Evolutionary conservation across 1,139 yeast species (phyloP).

Genomic region (Blastobotrys persicus): DNA sequence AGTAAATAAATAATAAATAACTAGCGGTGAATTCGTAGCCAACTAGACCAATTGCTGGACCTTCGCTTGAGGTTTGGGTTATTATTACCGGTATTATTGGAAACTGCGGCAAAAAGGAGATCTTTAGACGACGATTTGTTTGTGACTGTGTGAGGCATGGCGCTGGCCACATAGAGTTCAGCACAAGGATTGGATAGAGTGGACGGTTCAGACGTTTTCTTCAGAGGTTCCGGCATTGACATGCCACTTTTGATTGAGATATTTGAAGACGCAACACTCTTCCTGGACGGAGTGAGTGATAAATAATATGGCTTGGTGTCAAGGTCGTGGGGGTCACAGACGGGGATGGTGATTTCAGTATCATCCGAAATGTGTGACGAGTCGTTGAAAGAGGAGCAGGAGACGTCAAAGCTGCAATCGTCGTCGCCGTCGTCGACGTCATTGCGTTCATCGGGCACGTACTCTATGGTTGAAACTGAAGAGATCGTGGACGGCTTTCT

Average conservation of each 20-base stretch:
- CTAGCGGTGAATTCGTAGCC: slow-evolving; percentile 5
- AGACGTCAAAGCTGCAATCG: not conserved
- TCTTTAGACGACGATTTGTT: slow-evolving; percentile 7
- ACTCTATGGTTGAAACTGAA: not conserved
- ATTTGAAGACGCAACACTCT: slow-evolving; percentile 1
- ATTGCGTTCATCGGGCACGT: not conserved
- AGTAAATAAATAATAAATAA: not conserved
- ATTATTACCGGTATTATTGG: not conserved
- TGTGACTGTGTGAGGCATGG: not conserved
- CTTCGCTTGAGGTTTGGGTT: not conserved
- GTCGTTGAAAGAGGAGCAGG: not conserved
- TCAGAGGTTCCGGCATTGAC: slow-evolving; percentile 3
- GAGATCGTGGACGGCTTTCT: not conserved
- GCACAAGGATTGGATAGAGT: slow-evolving; percentile 1
- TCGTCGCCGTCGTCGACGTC: not conserved
- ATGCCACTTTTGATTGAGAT: slow-evolving; percentile 1
- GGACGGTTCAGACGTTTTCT: slow-evolving; percentile 3
- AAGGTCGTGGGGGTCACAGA: not conserved
- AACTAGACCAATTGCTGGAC: slow-evolving; percentile 5
- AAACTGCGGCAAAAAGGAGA: slow-evolving; percentile 4
- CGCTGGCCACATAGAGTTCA: not conserved
- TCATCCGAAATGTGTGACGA: not conserved
- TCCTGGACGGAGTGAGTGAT: not conserved
- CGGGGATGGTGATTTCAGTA: slow-evolving; percentile 5
- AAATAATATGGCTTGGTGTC: not conserved